phyloP scores from a whole-genome alignment of 805 yeast genomes.

The Cyberlindnera mycetangii region DNA sequence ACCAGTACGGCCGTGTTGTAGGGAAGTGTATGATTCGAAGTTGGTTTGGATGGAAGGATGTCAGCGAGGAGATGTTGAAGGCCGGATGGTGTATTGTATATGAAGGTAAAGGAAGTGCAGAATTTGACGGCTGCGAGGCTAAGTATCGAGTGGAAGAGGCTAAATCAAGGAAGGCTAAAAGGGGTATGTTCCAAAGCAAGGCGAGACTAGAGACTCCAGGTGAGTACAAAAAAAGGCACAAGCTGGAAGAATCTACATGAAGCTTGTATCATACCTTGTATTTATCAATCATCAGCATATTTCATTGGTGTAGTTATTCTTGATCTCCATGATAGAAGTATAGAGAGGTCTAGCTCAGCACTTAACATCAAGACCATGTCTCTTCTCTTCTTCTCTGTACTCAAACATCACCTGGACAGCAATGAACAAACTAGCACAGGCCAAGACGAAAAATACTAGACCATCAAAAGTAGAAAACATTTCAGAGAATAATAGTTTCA shows the following conservation, averaged over 20 bases:
- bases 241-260: background rate
- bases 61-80: conserved; percentile 83
- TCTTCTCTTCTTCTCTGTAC: conserved; percentile 77
- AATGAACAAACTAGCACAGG: conserved; percentile 68
- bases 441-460: conserved; percentile 51
- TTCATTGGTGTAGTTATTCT: background rate
- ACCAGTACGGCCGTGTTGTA: conserved; percentile 88
- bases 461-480: conserved; percentile 76
- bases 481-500: conserved; percentile 57
- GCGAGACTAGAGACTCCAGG: conserved; percentile 67
- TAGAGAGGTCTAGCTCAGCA: conserved; percentile 40
- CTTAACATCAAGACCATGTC: conserved; percentile 78
- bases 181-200: conserved; percentile 66
- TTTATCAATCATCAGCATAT: background rate
- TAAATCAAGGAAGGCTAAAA: conserved; percentile 50
- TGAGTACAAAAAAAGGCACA: conserved; percentile 57
- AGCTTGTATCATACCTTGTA: too few species aligned
- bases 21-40: conserved; percentile 57
- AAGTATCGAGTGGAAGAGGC: conserved; percentile 58
- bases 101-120: conserved; percentile 77
- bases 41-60: conserved; percentile 70
- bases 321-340: background rate
- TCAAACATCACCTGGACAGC: conserved; percentile 96
- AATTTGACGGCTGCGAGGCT: conserved; percentile 75
- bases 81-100: conserved; percentile 85